Base-by-base conservation (phyloP, 805 yeast species). In the Millerozyma miso region DNA sequence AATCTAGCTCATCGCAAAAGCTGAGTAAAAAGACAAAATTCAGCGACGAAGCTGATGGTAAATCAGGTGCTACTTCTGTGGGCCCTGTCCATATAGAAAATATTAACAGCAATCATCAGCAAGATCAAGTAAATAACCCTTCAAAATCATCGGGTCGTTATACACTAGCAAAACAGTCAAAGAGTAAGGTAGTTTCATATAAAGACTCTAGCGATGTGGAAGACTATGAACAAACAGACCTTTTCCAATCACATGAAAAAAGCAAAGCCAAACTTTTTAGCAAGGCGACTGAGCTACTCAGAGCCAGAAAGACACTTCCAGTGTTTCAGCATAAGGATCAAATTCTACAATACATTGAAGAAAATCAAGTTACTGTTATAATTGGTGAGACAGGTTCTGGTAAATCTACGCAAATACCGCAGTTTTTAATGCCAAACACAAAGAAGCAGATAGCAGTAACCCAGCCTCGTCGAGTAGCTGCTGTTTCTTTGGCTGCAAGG, bases 361-460 rank as follows among this genome's bases (percentile, higher is more conserved):
- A 65, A 8, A 77, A 83, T 53, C 81, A 76, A 48, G 95, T 89
- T 4, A 80, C 90, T 0, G 80, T 91, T 1, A 72, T 91, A 15
- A 85, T 93, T 58, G 98, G 98, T 64, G 98, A 91, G 59, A 91
- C 99, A 0, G 99, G 99, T 64, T 88, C 96, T 5, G 98, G 98
- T 71, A 91, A 91, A 59, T 90, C 98, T 3, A 91, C 99, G 0
- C 99, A 91, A 67, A 82, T 91, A 37, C 98, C 99, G 0, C 98
- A 91, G 59, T 83, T 91, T 50, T 59, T 91, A n/a, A 77, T 86
- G 64, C 75, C 79, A 0, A 58, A 63, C 31, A 66, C 64, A 48
- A 62, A 64, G 15, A 80, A 79, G 46, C 71, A 76, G 19, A 81
- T 91, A 16, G 98, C 96, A 0, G 91, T 93, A 5, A 90, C 99